A percentile compares a stretch with the other conserved stretches of the same genome.
Conservation (phyloP, 73 alveolate genomes). For the Urostyla sp. region DNA sequence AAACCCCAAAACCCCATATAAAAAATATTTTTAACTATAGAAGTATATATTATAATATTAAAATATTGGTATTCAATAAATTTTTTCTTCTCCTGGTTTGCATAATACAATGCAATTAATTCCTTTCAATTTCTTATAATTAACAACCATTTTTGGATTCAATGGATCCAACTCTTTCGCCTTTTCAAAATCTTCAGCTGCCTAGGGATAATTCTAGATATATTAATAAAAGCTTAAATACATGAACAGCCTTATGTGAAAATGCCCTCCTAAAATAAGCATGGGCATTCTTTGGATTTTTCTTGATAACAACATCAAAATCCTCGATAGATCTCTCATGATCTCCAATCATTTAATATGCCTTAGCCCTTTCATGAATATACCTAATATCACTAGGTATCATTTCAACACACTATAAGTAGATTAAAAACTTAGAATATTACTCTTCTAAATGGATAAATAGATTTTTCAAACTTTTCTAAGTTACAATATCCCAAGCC, state of each 20-base stretch:
- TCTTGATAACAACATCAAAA: conserved; percentile 77
- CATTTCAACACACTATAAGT: conserved; percentile 54
- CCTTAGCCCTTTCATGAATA: conserved; percentile 93
- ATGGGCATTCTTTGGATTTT: conserved; percentile 90
- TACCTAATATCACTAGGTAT: conserved; percentile 76
- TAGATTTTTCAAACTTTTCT: conserved; percentile 86
- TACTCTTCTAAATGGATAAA: conserved; percentile 82
- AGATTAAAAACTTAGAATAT: not conserved
- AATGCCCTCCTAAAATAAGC: conserved; percentile 93
- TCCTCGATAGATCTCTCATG: conserved; percentile 83
- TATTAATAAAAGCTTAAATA: not conserved
- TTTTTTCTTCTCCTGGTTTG: conserved; percentile 91
- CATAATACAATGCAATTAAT: conserved; percentile 87
- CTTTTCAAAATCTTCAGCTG: conserved; percentile 91
- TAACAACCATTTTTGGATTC: conserved; percentile 82
- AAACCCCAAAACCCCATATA: no score
- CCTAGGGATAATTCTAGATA: conserved; percentile 68
- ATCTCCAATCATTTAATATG: conserved; percentile 85
- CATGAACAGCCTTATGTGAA: conserved; percentile 79
- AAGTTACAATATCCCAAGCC: conserved; percentile 86
- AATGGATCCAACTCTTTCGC: conserved; percentile 85
- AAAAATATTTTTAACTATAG: no score
- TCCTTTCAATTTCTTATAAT: conserved; percentile 77
- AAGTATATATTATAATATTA: no score
- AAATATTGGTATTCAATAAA: no score